Percentiles rank a stretch among this genome's conserved stretches.
Conservation (phyloP, 257 asterid species). For the Solanum dulcamara region DNA sequence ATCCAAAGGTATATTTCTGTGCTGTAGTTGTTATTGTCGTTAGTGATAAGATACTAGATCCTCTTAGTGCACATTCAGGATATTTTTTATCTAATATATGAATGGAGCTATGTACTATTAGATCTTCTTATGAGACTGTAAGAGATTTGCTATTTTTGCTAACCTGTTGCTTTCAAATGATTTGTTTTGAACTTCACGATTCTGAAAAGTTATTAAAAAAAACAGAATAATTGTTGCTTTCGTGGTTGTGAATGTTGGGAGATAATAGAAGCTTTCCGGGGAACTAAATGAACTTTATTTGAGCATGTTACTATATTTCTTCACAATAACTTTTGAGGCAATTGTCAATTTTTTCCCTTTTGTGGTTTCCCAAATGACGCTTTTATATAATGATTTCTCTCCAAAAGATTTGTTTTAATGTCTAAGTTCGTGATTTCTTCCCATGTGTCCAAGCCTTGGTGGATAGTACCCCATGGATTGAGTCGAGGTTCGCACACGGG, state of each 20-base stretch:
- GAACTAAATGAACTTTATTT: neutral
- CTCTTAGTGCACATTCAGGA: neutral
- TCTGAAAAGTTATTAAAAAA: neutral
- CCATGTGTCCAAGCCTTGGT: neutral
- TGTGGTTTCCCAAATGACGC: neutral
- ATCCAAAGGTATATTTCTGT: slow-evolving; percentile 54
- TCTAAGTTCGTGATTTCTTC: neutral
- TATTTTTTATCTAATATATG: neutral
- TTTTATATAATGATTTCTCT: neutral
- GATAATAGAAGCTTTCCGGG: neutral
- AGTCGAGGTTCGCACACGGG: neutral
- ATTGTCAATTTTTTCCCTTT: neutral
- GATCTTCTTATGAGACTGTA: neutral
- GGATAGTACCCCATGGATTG: neutral
- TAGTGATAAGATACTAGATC: neutral
- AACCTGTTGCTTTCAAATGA: neutral
- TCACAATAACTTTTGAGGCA: neutral
- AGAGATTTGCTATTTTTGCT: neutral
- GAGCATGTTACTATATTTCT: neutral
- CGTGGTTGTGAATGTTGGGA: neutral
- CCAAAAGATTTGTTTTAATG: neutral
- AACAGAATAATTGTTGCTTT: neutral
- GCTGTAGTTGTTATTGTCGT: neutral
- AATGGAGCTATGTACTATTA: neutral
- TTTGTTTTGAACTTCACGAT: neutral